A percentile compares a stretch with the other conserved stretches of the same genome.
Evolutionary conservation across 768 basidiomycete species (phyloP).

Genomic region (Fomitopsis serialis): DNA sequence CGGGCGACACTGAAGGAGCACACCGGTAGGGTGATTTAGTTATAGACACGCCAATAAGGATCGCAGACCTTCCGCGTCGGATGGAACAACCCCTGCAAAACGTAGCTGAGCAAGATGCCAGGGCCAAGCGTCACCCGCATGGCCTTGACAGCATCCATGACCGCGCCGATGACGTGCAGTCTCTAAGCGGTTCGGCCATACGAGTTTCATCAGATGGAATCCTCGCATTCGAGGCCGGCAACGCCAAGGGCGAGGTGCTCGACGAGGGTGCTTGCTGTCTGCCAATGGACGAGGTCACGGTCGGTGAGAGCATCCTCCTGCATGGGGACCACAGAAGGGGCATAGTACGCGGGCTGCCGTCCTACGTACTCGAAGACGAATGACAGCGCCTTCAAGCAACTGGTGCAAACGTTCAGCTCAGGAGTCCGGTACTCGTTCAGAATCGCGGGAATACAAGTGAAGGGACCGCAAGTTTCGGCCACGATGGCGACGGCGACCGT

Average conservation of each 20-base stretch:
- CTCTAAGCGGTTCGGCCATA: conserved; percentile 99
- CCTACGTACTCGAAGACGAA: conserved; percentile 99
- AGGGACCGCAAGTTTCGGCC: conserved; percentile 91
- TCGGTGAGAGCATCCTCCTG: conserved; percentile 98
- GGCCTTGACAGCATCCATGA: conserved; percentile 97
- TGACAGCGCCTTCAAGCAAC: conserved; percentile 95
- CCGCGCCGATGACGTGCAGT: conserved; percentile 98
- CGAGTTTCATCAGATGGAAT: conserved; percentile 97
- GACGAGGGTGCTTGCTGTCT: conserved; percentile 97
- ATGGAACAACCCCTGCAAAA: conserved; percentile 94
- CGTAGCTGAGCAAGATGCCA: conserved; percentile 86
- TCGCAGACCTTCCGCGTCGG: conserved; percentile 96
- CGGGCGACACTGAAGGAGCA: conserved; percentile 45
- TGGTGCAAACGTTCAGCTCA: conserved; percentile 96
- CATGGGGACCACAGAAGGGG: conserved; percentile 95
- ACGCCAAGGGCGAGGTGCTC: conserved; percentile 97
- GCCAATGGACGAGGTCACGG: conserved; percentile 95
- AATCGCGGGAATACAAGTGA: conserved; percentile 98
- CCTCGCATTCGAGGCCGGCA: conserved; percentile 95
- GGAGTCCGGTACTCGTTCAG: conserved; percentile 98
- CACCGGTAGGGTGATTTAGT: too few relatives aligned
- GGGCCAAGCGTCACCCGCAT: conserved; percentile 96
- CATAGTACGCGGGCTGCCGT: conserved; percentile 93
- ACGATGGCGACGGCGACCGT: conserved; percentile 98
- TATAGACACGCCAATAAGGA: conserved; percentile 94